Evolutionary conservation across 1,284 basidiomycete species (phyloP).

Genomic region (Peniophora sp.): DNA sequence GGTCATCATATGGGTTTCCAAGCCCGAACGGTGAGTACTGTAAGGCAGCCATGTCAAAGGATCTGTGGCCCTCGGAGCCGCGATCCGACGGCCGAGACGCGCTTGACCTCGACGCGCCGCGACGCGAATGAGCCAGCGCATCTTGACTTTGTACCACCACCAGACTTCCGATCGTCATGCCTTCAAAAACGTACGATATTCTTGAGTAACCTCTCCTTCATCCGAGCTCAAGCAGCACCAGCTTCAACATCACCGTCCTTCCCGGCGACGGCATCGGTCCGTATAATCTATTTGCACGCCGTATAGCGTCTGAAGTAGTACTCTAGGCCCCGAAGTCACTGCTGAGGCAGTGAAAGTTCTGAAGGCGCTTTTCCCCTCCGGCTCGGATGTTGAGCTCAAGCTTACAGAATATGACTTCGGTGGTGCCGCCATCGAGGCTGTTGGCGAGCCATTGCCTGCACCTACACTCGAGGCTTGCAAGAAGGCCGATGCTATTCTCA

Average conservation of each 20-base stretch:
- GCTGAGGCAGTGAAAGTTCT: constrained; percentile 86
- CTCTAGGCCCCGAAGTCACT: constrained; percentile 86
- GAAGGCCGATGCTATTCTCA: constrained; percentile 84
- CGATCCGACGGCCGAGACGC: too few species aligned
- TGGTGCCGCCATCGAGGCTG: constrained; percentile 86
- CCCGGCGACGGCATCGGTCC: constrained; percentile 95
- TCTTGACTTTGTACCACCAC: too few species aligned
- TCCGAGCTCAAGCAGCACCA: constrained; percentile 19
- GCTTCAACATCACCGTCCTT: constrained; percentile 83
- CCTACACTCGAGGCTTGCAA: constrained; percentile 84
- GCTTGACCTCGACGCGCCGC: too few species aligned
- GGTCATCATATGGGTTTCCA: too few species aligned
- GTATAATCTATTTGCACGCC: constrained; percentile 13
- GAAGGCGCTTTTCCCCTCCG: constrained; percentile 60
- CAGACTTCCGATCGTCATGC: constrained; percentile 6
- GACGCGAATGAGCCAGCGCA: too few species aligned
- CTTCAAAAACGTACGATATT: neutral
- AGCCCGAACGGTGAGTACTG: too few species aligned
- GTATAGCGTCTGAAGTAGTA: constrained; percentile 2
- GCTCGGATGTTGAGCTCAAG: constrained; percentile 60
- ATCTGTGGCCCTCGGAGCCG: too few species aligned
- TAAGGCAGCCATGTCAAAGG: too few species aligned
- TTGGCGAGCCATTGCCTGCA: constrained; percentile 79
- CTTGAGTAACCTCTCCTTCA: constrained; percentile 3
- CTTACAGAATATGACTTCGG: constrained; percentile 84